Evolutionary conservation across 176 grass and related monocot genomes (phyloP).

Genomic region (Oryza longistaminata): DNA sequence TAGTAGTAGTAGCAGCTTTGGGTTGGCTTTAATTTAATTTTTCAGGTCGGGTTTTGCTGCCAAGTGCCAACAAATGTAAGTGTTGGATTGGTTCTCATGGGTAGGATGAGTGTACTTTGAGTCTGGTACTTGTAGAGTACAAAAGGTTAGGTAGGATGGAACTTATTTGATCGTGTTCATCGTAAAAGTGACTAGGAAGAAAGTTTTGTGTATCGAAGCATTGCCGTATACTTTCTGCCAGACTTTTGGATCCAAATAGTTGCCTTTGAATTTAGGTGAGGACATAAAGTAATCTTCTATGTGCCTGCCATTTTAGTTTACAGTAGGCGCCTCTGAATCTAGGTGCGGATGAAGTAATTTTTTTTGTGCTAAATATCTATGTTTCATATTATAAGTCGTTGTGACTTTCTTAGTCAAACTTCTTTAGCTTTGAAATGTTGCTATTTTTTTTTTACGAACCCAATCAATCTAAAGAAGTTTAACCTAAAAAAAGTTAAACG

Average conservation of each 20-base stretch:
- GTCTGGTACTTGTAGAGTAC: too few species aligned
- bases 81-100: neutral
- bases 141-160: neutral
- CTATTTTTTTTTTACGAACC: too few species aligned
- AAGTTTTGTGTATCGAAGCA: neutral
- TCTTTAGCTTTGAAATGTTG: too few species aligned
- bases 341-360: too few species aligned
- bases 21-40: too few species aligned
- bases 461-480: too few species aligned
- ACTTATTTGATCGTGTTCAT: neutral
- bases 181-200: neutral
- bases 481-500: too few species aligned
- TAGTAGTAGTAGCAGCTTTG: too few species aligned
- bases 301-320: neutral
- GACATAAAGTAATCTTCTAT: neutral
- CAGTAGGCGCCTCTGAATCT: neutral
- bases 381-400: too few species aligned
- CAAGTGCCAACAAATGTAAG: neutral
- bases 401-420: too few species aligned
- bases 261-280: neutral
- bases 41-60: neutral
- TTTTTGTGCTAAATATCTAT: neutral
- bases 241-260: neutral
- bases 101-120: neutral
- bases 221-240: neutral